phyloP scores from a whole-genome alignment of 176 grass and related monocot species.

The Eragrostis nindensis region DNA sequence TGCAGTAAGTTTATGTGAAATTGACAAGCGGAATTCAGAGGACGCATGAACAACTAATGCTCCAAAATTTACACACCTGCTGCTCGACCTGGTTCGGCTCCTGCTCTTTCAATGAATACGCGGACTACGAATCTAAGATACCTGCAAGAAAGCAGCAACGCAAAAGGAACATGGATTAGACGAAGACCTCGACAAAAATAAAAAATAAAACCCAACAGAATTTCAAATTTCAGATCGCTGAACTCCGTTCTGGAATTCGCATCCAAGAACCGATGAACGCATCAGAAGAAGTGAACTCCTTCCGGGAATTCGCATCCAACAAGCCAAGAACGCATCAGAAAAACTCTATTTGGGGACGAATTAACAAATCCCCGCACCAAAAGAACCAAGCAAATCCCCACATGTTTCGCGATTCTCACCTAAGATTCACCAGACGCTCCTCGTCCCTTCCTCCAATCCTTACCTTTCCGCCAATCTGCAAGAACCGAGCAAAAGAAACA shows the following conservation, averaged over 20 bases:
- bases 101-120: neutral
- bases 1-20: neutral
- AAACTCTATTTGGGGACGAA: neutral
- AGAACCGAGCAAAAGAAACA: neutral
- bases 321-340: neutral
- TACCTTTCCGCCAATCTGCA: constrained; percentile 15
- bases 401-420: neutral
- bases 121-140: neutral
- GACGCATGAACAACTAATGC: neutral
- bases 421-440: constrained; percentile 1
- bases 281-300: neutral
- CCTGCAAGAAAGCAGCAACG: constrained; percentile 23
- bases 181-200: neutral
- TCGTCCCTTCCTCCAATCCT: neutral
- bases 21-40: neutral
- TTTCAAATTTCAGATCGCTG: neutral
- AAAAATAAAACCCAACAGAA: neutral
- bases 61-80: neutral
- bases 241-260: neutral
- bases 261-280: neutral
- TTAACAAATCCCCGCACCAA: neutral
- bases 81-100: neutral
- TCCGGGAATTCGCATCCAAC: neutral
- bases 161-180: neutral
- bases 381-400: constrained; percentile 10